Evolutionary conservation across 2,329 filamentous ascomycete genomes (phyloP).

Genomic region (Phialophora macrospora): DNA sequence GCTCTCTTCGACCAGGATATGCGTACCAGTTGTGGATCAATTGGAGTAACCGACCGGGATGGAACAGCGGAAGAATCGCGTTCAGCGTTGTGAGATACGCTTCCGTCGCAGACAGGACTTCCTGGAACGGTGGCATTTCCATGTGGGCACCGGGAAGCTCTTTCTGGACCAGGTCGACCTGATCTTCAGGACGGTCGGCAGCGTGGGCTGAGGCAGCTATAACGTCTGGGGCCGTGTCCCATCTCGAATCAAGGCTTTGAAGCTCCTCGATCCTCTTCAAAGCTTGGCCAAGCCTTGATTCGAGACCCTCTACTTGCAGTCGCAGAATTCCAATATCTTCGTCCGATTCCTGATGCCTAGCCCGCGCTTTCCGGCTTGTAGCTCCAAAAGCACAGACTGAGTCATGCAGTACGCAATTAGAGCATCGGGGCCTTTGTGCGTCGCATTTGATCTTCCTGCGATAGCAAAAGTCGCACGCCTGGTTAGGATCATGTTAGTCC

Average conservation of each 20-base stretch:
- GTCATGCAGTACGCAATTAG: slow-evolving; percentile 41
- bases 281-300: background rate
- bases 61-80: slow-evolving; percentile 31
- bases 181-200: background rate
- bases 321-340: background rate
- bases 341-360: slow-evolving; percentile 7
- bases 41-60: slow-evolving; percentile 21
- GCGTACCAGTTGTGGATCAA: slow-evolving; percentile 25
- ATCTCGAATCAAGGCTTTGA: no score
- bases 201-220: no score
- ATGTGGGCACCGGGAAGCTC: background rate
- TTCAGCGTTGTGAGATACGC: slow-evolving; percentile 27
- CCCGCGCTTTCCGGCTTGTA: slow-evolving; percentile 16
- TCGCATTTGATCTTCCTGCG: slow-evolving; percentile 68
- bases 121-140: slow-evolving; percentile 23
- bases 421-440: slow-evolving; percentile 77
- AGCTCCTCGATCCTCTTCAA: no score
- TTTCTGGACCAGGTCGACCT: slow-evolving; percentile 7
- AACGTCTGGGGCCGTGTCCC: no score
- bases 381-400: slow-evolving; percentile 21
- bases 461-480: slow-evolving; percentile 4
- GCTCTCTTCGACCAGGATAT: slow-evolving; percentile 30
- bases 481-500: no score
- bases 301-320: background rate
- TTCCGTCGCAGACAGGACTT: slow-evolving; percentile 25